These are phyloP conservation scores for Scheffersomyces stipitis DNA, from an alignment of 805 yeast genomes.

Conservation along the genomic window DNA sequence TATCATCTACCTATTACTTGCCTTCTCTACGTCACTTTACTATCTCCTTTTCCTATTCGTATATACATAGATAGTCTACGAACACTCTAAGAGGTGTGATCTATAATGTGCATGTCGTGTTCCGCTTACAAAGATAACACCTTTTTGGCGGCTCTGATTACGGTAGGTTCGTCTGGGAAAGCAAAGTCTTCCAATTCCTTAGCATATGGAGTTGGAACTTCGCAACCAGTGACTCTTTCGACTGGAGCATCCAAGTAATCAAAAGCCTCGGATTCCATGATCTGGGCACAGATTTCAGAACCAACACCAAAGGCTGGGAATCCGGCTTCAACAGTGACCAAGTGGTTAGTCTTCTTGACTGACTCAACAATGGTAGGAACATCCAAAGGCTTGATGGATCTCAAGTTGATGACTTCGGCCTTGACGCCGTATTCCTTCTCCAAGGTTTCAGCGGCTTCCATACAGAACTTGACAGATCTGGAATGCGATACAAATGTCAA, in stretches of 20 bases:
- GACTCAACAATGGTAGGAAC: slow-evolving; percentile 80
- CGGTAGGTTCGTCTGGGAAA: slow-evolving; percentile 94
- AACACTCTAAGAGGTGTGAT: too few species aligned
- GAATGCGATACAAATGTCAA: slow-evolving; percentile 87
- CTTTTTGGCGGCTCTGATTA: slow-evolving; percentile 82
- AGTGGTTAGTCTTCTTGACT: slow-evolving; percentile 94
- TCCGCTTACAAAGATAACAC: slow-evolving; percentile 62
- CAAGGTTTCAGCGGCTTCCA: slow-evolving; percentile 87
- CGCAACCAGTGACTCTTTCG: slow-evolving; percentile 98
- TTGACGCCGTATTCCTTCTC: slow-evolving; percentile 82
- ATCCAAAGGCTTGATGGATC: slow-evolving; percentile 97
- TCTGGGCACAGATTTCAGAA: slow-evolving; percentile 94
- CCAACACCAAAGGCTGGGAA: slow-evolving; percentile 99
- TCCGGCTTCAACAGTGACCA: slow-evolving; percentile 94
- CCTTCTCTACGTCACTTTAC: too few species aligned
- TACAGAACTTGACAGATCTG: slow-evolving; percentile 81
- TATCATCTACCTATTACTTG: too few species aligned
- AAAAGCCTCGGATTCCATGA: slow-evolving; percentile 97
- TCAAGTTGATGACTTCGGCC: slow-evolving; percentile 92
- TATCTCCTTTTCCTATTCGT: too few species aligned
- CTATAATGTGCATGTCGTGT: too few species aligned
- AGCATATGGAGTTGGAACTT: slow-evolving; percentile 99
- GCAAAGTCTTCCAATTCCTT: slow-evolving; percentile 95
- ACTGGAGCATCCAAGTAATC: slow-evolving; percentile 98
- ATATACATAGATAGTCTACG: too few species aligned